Evolutionary conservation across 2,329 filamentous ascomycete species (phyloP), one percentile per base, ranked within the genome.

Genomic region (Leptographium lundbergii): DNA sequence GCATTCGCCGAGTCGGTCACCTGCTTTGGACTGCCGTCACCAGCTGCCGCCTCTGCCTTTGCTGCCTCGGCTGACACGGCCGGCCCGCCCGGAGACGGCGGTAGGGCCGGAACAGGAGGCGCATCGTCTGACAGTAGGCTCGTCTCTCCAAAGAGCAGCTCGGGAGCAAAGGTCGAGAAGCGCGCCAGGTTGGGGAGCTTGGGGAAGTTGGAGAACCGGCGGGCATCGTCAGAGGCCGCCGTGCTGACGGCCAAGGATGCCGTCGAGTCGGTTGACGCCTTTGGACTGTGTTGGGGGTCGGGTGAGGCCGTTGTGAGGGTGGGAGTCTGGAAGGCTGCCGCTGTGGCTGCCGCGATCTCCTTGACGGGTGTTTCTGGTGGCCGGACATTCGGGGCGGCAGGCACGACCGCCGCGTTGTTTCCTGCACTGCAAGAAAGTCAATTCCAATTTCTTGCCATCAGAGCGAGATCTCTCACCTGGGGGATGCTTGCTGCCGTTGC

Each of bases 161-260:
- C 81, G 50, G 79, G 72, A 1, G 81, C 81, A 66, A 86, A 86
- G 1, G 75, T 74, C 50, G 83, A 86, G 72, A 85, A 73, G 29
- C 82, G 79, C 14, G 75, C 73, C 4, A 86, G 65, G 61, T 81
- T 75, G 11, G 82, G 83, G 22, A 86, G 72, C 62, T 80, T 77
- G 0, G 81, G 82, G 61, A 81, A 84, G 1, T 73, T 73, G 1
- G 80, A 82, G 47, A 72, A 71, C 19, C 74, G 67, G 36, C 66
- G 50, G 57, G 32, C 54, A n/a, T 50, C 45, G 27, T 52, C 39
- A 22, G 57, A 53, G 0, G 19, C 55, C 0, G 19, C 55, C n/a
- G 39, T n/a, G 27, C 25, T 32, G 34, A 27, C 22, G 6, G 27
- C 32, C 2, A 42, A 54, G 0, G 58, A 57, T 4, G 54, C 32